Conservation (phyloP, 164 flowering plant genomes). For the Vitis vinifera region ASM3070453v1 NC_081823.1:9258001-9258500, state of each 20-base stretch:
- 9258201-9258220: slow-evolving; percentile 88
- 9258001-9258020: slow-evolving; percentile 84
- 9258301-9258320: slow-evolving; percentile 49
- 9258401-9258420: slow-evolving; percentile 1
- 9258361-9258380: neutral
- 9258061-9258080: slow-evolving; percentile 56
- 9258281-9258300: slow-evolving; percentile 29
- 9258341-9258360: slow-evolving; percentile 70
- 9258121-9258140: slow-evolving; percentile 85
- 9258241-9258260: slow-evolving; percentile 35
- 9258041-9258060: slow-evolving; percentile 64
- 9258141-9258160: slow-evolving; percentile 78
- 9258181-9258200: slow-evolving; percentile 88
- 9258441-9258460: too few species aligned
- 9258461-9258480: neutral
- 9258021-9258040: slow-evolving; percentile 82
- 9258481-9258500: neutral
- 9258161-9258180: slow-evolving; percentile 63
- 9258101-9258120: slow-evolving; percentile 72
- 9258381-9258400: neutral
- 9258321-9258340: slow-evolving; percentile 78
- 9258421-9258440: slow-evolving; percentile 6
- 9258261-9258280: slow-evolving; percentile 25
- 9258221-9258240: slow-evolving; percentile 42
- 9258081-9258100: slow-evolving; percentile 76